A percentile compares a stretch with the other conserved stretches of the same genome.
Evolutionary conservation across 139 green algal genomes (phyloP).

Genomic region (Haematococcus sp.): DNA sequence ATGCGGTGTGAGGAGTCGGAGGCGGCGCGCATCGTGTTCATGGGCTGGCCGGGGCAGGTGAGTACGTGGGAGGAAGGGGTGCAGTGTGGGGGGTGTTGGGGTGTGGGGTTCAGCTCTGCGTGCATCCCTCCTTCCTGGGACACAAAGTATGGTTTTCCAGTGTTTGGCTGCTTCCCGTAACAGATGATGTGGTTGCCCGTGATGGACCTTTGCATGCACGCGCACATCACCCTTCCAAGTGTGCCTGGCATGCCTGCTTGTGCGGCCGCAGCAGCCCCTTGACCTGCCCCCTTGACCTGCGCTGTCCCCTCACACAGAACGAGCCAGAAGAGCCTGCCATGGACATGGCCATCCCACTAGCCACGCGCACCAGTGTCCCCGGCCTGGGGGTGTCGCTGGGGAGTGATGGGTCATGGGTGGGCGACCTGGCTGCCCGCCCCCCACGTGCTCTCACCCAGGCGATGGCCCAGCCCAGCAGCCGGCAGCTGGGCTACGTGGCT

Average conservation of each 20-base stretch:
- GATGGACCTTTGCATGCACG: no score
- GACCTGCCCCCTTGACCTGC: not conserved
- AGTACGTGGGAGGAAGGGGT: not conserved
- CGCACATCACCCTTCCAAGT: no score
- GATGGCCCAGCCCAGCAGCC: slow-evolving; percentile 20
- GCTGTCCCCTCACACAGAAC: slow-evolving; percentile 15
- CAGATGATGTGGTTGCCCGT: no score
- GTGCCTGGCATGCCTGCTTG: no score
- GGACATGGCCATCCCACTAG: not conserved
- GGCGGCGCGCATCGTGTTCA: slow-evolving; percentile 52
- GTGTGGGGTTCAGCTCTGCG: no score
- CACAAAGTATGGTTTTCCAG: no score
- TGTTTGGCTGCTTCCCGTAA: no score
- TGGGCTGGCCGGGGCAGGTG: slow-evolving; percentile 57
- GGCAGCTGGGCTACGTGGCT: slow-evolving; percentile 65
- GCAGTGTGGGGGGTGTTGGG: no score
- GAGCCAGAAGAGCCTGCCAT: slow-evolving; percentile 31
- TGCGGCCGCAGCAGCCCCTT: no score
- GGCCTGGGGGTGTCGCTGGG: not conserved
- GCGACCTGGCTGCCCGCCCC: slow-evolving; percentile 23
- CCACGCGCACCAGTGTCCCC: not conserved
- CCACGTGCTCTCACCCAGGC: slow-evolving; percentile 29
- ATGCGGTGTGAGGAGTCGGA: slow-evolving; percentile 37
- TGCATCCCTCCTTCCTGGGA: no score
- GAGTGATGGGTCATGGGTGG: not conserved